Conservation (phyloP, 257 asterid genomes). For the Solanum chmielewskii region DNA sequence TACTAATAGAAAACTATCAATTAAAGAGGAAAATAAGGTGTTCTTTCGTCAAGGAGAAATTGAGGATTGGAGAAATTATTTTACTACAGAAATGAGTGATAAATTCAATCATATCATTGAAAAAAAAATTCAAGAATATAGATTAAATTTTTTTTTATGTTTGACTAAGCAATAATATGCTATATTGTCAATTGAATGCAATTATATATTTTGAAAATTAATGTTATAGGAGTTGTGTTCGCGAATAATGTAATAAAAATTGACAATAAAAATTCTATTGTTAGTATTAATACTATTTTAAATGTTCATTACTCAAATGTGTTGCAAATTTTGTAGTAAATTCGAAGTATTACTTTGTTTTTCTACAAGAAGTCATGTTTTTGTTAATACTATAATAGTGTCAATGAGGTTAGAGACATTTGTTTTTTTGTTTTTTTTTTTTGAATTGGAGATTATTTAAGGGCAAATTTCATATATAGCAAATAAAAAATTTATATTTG, state of each 20-base stretch:
- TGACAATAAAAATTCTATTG: not conserved
- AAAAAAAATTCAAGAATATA: not conserved
- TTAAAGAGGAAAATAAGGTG: not conserved
- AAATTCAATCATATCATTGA: not conserved
- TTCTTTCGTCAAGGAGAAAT: not conserved
- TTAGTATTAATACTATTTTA: not conserved
- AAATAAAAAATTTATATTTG: no score
- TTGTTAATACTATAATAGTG: not conserved
- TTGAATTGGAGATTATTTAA: not conserved
- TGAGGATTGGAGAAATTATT: conserved; percentile 1
- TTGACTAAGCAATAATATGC: not conserved
- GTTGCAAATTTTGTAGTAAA: not conserved
- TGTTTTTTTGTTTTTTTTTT: no score
- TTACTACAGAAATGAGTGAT: not conserved
- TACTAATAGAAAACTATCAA: not conserved
- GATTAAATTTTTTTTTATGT: not conserved
- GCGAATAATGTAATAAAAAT: not conserved
- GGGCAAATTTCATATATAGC: no score
- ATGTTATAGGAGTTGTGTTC: no score
- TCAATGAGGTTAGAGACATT: not conserved
- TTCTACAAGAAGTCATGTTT: not conserved
- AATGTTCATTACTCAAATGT: not conserved
- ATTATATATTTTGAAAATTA: not conserved
- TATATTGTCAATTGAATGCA: not conserved
- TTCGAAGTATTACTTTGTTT: not conserved